Evolutionary conservation across 148 eudicot species (phyloP), one percentile per base, ranked within the genome.

Genomic region (Cornus kousa): DNA sequence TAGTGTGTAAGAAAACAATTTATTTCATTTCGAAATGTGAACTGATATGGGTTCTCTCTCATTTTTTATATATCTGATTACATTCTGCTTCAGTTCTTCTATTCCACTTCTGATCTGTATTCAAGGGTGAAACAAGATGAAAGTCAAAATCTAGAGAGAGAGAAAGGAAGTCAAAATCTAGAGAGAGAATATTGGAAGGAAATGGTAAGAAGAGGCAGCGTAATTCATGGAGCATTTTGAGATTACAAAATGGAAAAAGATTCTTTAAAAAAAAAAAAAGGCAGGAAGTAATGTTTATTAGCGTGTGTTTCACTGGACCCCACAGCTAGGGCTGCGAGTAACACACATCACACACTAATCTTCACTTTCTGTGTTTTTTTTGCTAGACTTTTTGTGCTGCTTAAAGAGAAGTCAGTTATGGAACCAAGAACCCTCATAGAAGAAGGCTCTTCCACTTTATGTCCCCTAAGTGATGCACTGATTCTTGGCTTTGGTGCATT

Each of bases 21-120:
- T 35, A 39, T 72, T 46, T 5, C 40, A 48, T 53, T 72, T 48
- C 4, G 53, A 72, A 48, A 72, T 53, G 64, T 32, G 66, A 17
- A 62, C 17, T 20, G 1, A 62, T 17, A 62, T 62, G 66, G 66
- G 6, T 62, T 53, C 48, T 66, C 8, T 32, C 20, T 32, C 12
- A 32, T 28, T 39, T 70, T 28, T 40, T 4, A 67, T 68, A 40
- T 72, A 39, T 78, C 72, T 60, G 75, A 71, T 76, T 77, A 75
- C 80, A 82, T 79, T 85, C 85, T 79, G 67, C 77, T 33, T 74
- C 76, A 40, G 37, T 57, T 39, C 82, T 82, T 82, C 87, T 76
- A 85, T 79, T 82, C 85, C 72, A 59, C 22, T 68, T 70, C 73
- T 37, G 11, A 72, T 73, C 74, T 55, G 74, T 69, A 69, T 70